Base-by-base conservation (phyloP, 1,284 basidiomycete species). In the Takashimella tepidaria region DNA sequence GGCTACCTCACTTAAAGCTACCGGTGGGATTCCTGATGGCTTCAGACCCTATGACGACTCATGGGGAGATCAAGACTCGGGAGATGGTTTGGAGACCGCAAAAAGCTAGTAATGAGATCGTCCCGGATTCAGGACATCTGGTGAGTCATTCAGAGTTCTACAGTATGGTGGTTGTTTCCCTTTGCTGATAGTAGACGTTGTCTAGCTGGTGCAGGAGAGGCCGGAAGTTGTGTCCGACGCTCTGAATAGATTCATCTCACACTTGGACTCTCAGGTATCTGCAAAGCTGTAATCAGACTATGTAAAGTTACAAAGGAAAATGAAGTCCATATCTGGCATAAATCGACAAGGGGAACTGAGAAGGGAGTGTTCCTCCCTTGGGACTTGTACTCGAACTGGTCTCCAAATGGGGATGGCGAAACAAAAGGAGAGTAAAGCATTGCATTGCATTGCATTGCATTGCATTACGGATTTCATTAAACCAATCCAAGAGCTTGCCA, bases 121-220 rank as follows among this genome's bases (percentile, higher is more conserved):
- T 72, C 41, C 61, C 61, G 50, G 54, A 54, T 25, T 60, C 64
- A 5, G 59, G 67, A 12, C 72, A 74, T 57, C 56, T 71, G 45
- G 64, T 71, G 19, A 51, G 66, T 61, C 0, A 13, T 2, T 4
- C 10, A 45, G n/a, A 13, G n/a, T n/a, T n/a, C n/a, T n/a, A n/a
- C n/a, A n/a, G n/a, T n/a, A n/a, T n/a, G n/a, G n/a, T n/a, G n/a
- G n/a, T n/a, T n/a, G n/a, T n/a, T n/a, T n/a, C n/a, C n/a, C 8
- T 11, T 21, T 20, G 5, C 2, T 12, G 44, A 21, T 51, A 46
- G 25, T 57, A 8, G 5, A 20, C 5, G 42, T 21, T 43, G 42
- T 8, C n/a, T n/a, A 63, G 63, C 53, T 70, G 12, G 59, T 64
- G 0, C 72, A 74, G 50, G 72, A 74, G 56, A 57, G 59, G 16